Conservation (phyloP, 345 rosid genomes). For the Syzygium jambos region DNA sequence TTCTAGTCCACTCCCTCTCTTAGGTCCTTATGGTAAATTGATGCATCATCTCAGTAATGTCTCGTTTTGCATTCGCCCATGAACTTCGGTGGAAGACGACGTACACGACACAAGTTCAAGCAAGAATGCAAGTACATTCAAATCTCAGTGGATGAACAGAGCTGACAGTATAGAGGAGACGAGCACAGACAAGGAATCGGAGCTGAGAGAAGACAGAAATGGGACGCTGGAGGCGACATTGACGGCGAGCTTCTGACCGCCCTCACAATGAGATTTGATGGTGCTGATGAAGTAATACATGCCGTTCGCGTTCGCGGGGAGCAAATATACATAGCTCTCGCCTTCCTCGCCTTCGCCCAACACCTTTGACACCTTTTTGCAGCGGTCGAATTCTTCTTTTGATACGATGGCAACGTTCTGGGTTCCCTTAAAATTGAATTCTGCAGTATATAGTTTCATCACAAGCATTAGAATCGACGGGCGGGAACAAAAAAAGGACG, state of each 20-base stretch:
- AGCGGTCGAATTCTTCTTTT: slow-evolving; percentile 8
- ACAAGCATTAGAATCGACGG: background rate
- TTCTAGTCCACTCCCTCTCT: background rate
- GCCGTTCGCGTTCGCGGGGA: background rate
- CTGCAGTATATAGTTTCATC: background rate
- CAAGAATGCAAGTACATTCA: background rate
- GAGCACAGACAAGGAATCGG: background rate
- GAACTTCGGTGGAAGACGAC: background rate
- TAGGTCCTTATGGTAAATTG: background rate
- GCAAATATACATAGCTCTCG: background rate
- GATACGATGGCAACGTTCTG: slow-evolving; percentile 5
- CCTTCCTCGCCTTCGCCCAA: background rate
- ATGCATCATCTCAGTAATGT: background rate
- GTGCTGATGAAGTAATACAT: slow-evolving; percentile 19
- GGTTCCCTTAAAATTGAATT: slow-evolving; percentile 13
- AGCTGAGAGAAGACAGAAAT: background rate
- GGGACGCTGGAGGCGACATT: background rate
- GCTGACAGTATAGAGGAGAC: background rate
- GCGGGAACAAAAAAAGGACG: background rate
- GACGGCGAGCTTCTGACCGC: slow-evolving; percentile 21
- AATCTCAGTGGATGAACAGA: background rate
- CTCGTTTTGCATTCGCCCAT: background rate
- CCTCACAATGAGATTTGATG: slow-evolving; percentile 9
- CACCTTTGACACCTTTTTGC: background rate
- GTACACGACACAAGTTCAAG: background rate